Percentiles rank a stretch among this genome's conserved stretches.
These are phyloP conservation scores for Trichosporon sp. DNA, from an alignment of 1,284 basidiomycete species.

Conservation along the genomic window DNA sequence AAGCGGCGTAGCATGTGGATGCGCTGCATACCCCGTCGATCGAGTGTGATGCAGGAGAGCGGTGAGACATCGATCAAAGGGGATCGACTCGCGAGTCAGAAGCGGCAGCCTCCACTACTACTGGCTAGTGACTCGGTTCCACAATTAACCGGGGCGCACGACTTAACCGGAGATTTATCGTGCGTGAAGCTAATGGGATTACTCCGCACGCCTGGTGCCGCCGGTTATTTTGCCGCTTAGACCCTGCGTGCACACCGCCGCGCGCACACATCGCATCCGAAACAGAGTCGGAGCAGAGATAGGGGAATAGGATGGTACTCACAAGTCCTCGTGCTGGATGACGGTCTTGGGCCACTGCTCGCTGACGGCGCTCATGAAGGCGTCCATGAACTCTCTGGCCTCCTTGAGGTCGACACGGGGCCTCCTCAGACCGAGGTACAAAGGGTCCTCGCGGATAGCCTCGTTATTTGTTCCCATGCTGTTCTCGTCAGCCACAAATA, in stretches of 20 bases:
- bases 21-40: neutral
- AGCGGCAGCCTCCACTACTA: neutral
- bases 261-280: neutral
- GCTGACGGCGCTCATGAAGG: constrained; percentile 80
- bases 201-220: neutral
- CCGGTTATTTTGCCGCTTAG: neutral
- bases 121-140: neutral
- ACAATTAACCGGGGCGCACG: neutral
- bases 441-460: constrained; percentile 72
- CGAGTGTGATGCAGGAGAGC: neutral
- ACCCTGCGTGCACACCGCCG: neutral
- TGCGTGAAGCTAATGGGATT: neutral
- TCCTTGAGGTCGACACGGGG: constrained; percentile 61
- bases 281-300: neutral
- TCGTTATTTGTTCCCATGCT: constrained; percentile 81
- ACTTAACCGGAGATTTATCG: neutral
- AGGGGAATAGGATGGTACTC: constrained; percentile 6
- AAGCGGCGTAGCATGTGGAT: no score
- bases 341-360: constrained; percentile 68
- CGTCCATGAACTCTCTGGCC: constrained; percentile 73
- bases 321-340: constrained; percentile 87
- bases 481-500: constrained; percentile 5
- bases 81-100: neutral
- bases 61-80: neutral
- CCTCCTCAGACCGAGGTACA: constrained; percentile 80